These are phyloP conservation scores for Myrica gale DNA, from an alignment of 306 rosid species.

Conservation along the genomic window DNA sequence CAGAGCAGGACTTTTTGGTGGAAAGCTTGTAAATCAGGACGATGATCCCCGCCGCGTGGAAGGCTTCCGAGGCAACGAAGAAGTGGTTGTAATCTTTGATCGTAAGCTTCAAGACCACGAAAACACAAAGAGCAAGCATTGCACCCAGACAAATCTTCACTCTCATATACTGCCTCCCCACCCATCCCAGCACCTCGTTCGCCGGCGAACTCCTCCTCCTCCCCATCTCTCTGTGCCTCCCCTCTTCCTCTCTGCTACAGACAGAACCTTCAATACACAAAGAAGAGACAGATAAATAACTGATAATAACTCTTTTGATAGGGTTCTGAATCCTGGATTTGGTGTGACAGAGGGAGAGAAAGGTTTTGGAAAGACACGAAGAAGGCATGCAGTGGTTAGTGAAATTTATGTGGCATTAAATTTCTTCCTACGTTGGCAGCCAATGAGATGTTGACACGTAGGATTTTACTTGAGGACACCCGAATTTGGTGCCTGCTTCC, in stretches of 20 bases:
- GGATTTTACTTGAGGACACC: too few species aligned
- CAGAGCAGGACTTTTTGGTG: conserved; percentile 72
- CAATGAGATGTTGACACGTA: too few species aligned
- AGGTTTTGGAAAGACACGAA: not conserved
- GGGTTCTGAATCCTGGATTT: too few species aligned
- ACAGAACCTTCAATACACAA: not conserved
- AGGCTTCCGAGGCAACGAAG: conserved; percentile 47
- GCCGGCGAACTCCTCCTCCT: conserved; percentile 37
- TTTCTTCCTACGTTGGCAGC: too few species aligned
- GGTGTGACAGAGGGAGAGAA: not conserved
- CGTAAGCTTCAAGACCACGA: conserved; percentile 43
- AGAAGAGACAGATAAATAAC: not conserved
- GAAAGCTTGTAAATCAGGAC: conserved; percentile 70
- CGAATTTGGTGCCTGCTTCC: too few species aligned
- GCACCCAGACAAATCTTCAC: conserved; percentile 46
- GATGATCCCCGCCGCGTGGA: conserved; percentile 53
- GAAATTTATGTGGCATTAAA: too few species aligned
- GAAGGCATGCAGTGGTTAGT: not conserved
- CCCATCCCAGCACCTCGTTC: conserved; percentile 44
- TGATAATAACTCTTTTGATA: too few species aligned
- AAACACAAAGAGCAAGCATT: conserved; percentile 36
- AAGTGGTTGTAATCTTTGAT: conserved; percentile 29
- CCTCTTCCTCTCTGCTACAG: conserved; percentile 37
- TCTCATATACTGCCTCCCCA: conserved; percentile 45
- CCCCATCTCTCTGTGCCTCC: conserved; percentile 49